Percentiles rank a stretch among this genome's conserved stretches.
phyloP scores from a whole-genome alignment of 257 asterid species.

The Solanum gandarillasii region DNA sequence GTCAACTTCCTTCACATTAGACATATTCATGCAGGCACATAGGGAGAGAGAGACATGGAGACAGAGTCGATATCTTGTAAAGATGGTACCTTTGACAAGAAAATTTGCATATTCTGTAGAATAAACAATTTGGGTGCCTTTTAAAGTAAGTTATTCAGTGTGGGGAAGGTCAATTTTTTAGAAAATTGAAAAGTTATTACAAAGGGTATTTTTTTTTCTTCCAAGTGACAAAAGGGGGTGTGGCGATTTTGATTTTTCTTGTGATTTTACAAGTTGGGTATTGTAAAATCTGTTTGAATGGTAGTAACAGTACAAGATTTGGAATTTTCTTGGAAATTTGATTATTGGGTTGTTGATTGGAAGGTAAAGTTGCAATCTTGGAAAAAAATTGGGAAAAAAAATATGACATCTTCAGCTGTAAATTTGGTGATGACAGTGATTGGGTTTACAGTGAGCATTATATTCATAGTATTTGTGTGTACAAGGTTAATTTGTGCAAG shows the following conservation, averaged over 20 bases:
- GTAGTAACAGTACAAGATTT: neutral
- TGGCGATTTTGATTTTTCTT: neutral
- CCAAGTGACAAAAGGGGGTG: neutral
- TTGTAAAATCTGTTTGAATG: neutral
- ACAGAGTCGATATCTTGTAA: neutral
- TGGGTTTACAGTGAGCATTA: conserved; percentile 62
- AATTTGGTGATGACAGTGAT: conserved; percentile 91
- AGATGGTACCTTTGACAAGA: neutral
- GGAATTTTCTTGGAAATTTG: neutral
- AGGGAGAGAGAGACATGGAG: neutral
- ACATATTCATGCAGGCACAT: neutral
- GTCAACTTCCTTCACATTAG: neutral
- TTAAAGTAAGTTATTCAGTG: neutral
- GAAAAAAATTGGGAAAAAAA: neutral
- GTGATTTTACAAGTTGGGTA: neutral
- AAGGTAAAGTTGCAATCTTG: neutral
- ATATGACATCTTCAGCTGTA: conserved; percentile 41
- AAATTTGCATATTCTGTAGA: neutral
- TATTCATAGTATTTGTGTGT: conserved; percentile 75
- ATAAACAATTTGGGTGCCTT: neutral
- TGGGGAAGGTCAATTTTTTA: neutral
- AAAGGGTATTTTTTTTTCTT: neutral
- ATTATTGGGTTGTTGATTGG: neutral
- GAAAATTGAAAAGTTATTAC: neutral
- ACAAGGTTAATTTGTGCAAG: conserved; percentile 79